Percentiles rank a stretch among this genome's conserved stretches.
Conservation (phyloP, 495 filamentous ascomycete species). For the Penicillium coffeae region DNA sequence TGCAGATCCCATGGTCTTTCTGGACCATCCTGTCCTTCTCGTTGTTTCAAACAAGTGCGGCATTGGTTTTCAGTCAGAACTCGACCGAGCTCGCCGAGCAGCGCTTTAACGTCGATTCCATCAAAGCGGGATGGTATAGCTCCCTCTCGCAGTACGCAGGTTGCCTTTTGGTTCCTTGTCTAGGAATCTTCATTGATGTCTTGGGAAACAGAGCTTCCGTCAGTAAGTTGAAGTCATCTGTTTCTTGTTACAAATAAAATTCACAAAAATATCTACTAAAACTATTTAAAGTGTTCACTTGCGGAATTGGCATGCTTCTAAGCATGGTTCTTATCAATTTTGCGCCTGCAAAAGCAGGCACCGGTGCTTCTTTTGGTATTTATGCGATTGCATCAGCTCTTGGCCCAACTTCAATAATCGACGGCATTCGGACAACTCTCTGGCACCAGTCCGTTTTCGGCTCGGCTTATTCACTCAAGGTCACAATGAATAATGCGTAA, state of each 20-base stretch:
- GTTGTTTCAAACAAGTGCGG: constrained; percentile 41
- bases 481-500: constrained; percentile 45
- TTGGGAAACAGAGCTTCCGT: constrained; percentile 39
- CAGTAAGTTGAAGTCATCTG: constrained; percentile 23
- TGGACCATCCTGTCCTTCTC: constrained; percentile 40
- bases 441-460: constrained; percentile 45
- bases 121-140: constrained; percentile 45
- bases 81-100: constrained; percentile 43
- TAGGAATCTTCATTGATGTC: constrained; percentile 44
- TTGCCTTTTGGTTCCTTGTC: constrained; percentile 39
- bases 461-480: constrained; percentile 40
- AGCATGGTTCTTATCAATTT: constrained; percentile 41
- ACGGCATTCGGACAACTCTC: constrained; percentile 40
- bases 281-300: constrained; percentile 24
- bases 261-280: neutral
- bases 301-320: constrained; percentile 36
- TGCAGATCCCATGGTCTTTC: constrained; percentile 44
- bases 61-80: constrained; percentile 39
- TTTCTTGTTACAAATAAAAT: neutral
- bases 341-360: constrained; percentile 28
- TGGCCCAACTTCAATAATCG: constrained; percentile 41
- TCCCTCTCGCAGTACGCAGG: constrained; percentile 40
- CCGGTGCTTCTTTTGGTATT: constrained; percentile 41
- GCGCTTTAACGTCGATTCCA: constrained; percentile 35
- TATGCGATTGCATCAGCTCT: constrained; percentile 39